Conservation (phyloP, 2,329 filamentous ascomycete genomes). For the Periglandula ipomoeae region DNA sequence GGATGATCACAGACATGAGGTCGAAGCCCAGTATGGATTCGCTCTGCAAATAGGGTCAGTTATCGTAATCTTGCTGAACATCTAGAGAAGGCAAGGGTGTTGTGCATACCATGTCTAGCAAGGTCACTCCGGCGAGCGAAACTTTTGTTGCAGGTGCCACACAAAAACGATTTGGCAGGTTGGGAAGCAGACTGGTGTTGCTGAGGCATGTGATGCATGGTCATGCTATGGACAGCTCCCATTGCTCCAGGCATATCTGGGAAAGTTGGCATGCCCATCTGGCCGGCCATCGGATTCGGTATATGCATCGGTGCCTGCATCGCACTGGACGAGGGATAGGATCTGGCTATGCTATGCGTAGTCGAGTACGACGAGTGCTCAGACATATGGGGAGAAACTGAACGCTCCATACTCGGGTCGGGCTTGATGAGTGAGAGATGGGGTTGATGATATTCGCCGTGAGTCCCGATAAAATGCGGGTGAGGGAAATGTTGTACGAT, state of each 20-base stretch:
- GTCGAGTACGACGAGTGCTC: conserved; percentile 49
- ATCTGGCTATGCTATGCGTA: conserved; percentile 35
- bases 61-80: neutral
- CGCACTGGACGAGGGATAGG: conserved; percentile 43
- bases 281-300: conserved; percentile 30
- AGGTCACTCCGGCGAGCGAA: conserved; percentile 93
- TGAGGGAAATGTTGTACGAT: conserved; percentile 17
- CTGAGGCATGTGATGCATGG: conserved; percentile 28
- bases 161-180: conserved; percentile 67
- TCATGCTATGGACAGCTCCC: conserved; percentile 26
- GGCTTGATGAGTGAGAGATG: conserved; percentile 25
- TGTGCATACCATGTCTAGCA: conserved; percentile 77
- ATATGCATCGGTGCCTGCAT: conserved; percentile 43
- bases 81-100: neutral
- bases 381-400: conserved; percentile 49
- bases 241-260: conserved; percentile 25
- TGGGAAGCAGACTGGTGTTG: conserved; percentile 24
- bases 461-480: conserved; percentile 20
- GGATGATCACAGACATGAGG: conserved; percentile 89
- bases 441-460: conserved; percentile 22
- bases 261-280: conserved; percentile 34
- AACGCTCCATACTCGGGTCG: conserved; percentile 39
- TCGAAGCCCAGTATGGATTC: conserved; percentile 84
- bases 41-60: conserved; percentile 51
- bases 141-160: conserved; percentile 80